A percentile compares a stretch with the other conserved stretches of the same genome.
phyloP scores from a whole-genome alignment of 169 alveolate species.

The Pseudocohnilembus persalinus region DNA sequence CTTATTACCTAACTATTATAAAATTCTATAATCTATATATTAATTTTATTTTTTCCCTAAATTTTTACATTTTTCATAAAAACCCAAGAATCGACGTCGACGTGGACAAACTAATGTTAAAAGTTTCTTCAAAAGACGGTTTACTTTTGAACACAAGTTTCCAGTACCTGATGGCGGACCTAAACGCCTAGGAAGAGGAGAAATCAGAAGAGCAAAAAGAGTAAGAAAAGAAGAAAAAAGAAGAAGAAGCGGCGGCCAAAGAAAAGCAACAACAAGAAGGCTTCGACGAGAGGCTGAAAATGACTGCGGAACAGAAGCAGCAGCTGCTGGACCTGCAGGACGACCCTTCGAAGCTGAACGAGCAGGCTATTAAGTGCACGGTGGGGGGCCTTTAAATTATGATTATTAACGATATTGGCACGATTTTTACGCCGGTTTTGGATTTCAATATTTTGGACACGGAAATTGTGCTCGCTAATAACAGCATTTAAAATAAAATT shows the following conservation, averaged over 20 bases:
- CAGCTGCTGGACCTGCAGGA: not conserved
- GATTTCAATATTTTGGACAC: slow-evolving; percentile 26
- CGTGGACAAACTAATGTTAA: too few species aligned
- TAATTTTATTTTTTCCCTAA: too few species aligned
- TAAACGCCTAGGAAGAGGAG: not conserved
- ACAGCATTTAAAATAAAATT: slow-evolving; percentile 2
- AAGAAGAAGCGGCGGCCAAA: slow-evolving; percentile 4
- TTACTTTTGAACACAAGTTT: not conserved
- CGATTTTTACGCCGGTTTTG: slow-evolving; percentile 8
- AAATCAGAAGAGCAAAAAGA: not conserved
- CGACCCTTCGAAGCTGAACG: not conserved
- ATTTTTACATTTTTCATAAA: too few species aligned
- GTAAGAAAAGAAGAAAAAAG: slow-evolving; percentile 16
- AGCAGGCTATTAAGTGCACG: not conserved
- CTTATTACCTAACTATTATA: too few species aligned
- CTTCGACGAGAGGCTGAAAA: not conserved
- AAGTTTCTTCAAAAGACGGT: not conserved
- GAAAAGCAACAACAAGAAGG: not conserved
- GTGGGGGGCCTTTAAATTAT: slow-evolving; percentile 9
- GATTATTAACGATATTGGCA: slow-evolving; percentile 9
- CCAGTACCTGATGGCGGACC: not conserved
- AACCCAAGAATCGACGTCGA: not conserved
- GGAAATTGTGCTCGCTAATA: not conserved
- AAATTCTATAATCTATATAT: too few species aligned
- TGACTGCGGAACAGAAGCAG: not conserved